Percentiles rank a stretch among this genome's conserved stretches.
phyloP scores from a whole-genome alignment of 1,284 basidiomycete genomes.

The Mycena sp. region DNA sequence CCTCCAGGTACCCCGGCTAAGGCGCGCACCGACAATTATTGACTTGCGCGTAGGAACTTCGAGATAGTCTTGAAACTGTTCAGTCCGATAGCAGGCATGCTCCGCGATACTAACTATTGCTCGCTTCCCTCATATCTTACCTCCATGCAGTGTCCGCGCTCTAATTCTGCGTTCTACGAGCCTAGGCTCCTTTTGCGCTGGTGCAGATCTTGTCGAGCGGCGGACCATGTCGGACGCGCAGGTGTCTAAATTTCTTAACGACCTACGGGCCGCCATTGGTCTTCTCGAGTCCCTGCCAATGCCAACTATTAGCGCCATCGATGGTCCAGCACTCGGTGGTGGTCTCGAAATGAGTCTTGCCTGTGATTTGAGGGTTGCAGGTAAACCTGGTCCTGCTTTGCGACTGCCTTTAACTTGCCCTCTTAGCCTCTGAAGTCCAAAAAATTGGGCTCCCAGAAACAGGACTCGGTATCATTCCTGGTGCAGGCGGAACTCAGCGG shows the following conservation, averaged over 20 bases:
- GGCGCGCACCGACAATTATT: slow-evolving; percentile 17
- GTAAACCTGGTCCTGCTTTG: slow-evolving; percentile 47
- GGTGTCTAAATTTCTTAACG: slow-evolving; percentile 82
- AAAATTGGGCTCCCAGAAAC: slow-evolving; percentile 89
- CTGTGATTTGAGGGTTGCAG: slow-evolving; percentile 89
- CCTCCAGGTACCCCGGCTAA: slow-evolving; percentile 59
- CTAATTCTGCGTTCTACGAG: slow-evolving; percentile 83
- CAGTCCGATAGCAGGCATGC: slow-evolving; percentile 72
- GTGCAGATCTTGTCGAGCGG: slow-evolving; percentile 91
- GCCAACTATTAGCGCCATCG: slow-evolving; percentile 92
- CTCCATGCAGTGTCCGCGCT: slow-evolving; percentile 66
- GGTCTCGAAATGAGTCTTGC: slow-evolving; percentile 89
- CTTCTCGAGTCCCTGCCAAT: slow-evolving; percentile 84
- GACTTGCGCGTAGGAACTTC: slow-evolving; percentile 66
- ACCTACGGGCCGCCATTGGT: slow-evolving; percentile 78
- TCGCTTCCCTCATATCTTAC: slow-evolving; percentile 17
- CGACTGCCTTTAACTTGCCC: slow-evolving; percentile 15
- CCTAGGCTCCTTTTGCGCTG: slow-evolving; percentile 88
- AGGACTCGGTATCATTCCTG: slow-evolving; percentile 92
- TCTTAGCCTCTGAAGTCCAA: slow-evolving; percentile 62
- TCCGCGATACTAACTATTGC: neutral
- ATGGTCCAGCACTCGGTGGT: slow-evolving; percentile 93
- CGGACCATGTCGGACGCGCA: slow-evolving; percentile 81
- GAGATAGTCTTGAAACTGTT: slow-evolving; percentile 73
- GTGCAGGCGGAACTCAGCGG: slow-evolving; percentile 94